Evolutionary conservation across 1,284 basidiomycete genomes (phyloP).

Genomic region (Jaminaea rosea): DNA sequence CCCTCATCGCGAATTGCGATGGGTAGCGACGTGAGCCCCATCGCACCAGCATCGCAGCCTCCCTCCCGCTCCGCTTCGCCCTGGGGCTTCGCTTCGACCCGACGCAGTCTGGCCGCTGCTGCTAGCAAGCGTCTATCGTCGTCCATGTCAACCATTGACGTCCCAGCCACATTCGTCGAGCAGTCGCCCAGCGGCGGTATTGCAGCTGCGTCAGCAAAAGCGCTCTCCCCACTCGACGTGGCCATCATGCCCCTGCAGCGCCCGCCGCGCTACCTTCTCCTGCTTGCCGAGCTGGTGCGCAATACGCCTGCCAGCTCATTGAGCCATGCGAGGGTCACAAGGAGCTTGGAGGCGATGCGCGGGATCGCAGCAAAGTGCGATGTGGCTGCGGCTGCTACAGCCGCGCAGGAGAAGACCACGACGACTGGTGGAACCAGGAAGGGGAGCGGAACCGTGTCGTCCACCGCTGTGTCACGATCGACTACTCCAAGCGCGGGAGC

Average conservation of each 20-base stretch:
- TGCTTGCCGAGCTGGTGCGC: constrained; percentile 29
- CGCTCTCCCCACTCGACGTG: constrained; percentile 32
- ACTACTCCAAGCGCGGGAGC: too few species aligned
- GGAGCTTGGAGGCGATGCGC: neutral
- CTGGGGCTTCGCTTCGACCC: neutral
- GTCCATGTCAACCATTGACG: neutral
- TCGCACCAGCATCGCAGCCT: too few species aligned
- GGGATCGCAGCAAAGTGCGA: neutral
- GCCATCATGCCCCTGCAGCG: constrained; percentile 43
- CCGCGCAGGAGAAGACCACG: too few species aligned
- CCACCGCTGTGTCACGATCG: too few species aligned
- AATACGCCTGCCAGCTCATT: constrained; percentile 26
- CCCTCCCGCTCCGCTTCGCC: neutral
- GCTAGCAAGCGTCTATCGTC: neutral
- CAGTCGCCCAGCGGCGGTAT: neutral
- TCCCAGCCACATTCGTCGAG: neutral
- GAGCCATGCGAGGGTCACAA: constrained; percentile 16
- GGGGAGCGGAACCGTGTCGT: too few species aligned
- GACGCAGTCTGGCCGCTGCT: neutral
- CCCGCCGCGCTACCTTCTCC: constrained; percentile 31
- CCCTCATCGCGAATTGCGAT: too few species aligned
- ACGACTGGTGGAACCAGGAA: too few species aligned
- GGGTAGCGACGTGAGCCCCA: too few species aligned
- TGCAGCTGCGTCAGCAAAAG: constrained; percentile 10
- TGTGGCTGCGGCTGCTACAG: neutral